phyloP scores from a whole-genome alignment of 2,329 filamentous ascomycete species.

The Hymenoscyphus fructigenus region DNA sequence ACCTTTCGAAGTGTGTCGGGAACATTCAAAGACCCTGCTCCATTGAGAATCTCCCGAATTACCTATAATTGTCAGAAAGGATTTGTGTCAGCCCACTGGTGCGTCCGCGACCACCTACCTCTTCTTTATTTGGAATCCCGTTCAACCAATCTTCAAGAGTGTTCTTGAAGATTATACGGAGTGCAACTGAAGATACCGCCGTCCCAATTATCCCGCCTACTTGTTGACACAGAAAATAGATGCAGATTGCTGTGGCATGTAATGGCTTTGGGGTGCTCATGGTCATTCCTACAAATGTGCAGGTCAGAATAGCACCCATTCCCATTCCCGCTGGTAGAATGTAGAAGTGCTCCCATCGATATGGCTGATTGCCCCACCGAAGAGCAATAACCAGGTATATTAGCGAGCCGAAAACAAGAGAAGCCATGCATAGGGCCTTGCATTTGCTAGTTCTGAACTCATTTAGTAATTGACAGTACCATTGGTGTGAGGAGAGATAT shows the following conservation, averaged over 20 bases:
- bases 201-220: background rate
- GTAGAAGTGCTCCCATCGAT: background rate
- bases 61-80: background rate
- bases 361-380: background rate
- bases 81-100: background rate
- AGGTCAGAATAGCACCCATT: conserved; percentile 1
- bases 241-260: background rate
- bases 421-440: background rate
- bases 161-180: background rate
- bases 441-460: background rate
- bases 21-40: background rate
- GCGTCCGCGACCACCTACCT: background rate
- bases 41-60: background rate
- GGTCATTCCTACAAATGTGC: background rate
- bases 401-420: background rate
- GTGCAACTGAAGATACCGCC: background rate
- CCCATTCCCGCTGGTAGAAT: background rate
- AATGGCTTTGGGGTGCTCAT: background rate
- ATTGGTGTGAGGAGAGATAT: background rate
- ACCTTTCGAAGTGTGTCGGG: background rate
- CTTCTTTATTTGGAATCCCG: background rate
- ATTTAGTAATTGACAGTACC: background rate
- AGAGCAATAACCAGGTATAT: background rate
- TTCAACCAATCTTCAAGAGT: background rate
- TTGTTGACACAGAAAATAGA: background rate